Evolutionary conservation across 305 asterid genomes (phyloP).

Genomic region (Withania somnifera): DNA sequence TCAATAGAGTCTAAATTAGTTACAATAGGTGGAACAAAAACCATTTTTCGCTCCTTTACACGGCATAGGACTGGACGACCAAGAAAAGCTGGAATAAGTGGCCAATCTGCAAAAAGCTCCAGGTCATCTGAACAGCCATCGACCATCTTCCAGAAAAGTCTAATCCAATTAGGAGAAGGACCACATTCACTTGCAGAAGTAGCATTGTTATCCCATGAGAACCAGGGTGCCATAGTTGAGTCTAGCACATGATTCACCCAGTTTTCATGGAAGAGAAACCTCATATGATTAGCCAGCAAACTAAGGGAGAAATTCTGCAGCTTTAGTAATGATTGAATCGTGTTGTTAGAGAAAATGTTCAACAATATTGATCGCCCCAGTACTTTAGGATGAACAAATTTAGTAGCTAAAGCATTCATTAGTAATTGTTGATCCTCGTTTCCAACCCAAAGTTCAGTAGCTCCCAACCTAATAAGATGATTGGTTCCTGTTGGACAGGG

Average conservation of each 20-base stretch:
- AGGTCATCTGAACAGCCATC: constrained; percentile 55
- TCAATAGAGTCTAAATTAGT: constrained; percentile 17
- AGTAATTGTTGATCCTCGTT: constrained; percentile 64
- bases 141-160: constrained; percentile 76
- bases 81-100: constrained; percentile 91
- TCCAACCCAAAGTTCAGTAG: constrained; percentile 74
- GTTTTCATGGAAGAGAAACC: constrained; percentile 56
- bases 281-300: constrained; percentile 71
- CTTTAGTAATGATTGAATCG: constrained; percentile 53
- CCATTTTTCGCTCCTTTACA: constrained; percentile 64
- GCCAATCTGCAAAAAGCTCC: constrained; percentile 90
- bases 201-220: constrained; percentile 73
- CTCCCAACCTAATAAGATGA: constrained; percentile 56
- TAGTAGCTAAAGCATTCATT: constrained; percentile 57
- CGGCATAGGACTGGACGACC: constrained; percentile 93
- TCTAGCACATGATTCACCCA: constrained; percentile 67
- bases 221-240: constrained; percentile 81
- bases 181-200: constrained; percentile 55
- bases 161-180: constrained; percentile 86
- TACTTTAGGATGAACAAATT: constrained; percentile 72
- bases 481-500: constrained; percentile 84
- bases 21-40: constrained; percentile 57
- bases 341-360: constrained; percentile 48
- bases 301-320: constrained; percentile 60
- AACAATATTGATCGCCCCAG: constrained; percentile 63